phyloP scores from a whole-genome alignment of 1,284 basidiomycete genomes.

The Schizopora paradoxa region DNA sequence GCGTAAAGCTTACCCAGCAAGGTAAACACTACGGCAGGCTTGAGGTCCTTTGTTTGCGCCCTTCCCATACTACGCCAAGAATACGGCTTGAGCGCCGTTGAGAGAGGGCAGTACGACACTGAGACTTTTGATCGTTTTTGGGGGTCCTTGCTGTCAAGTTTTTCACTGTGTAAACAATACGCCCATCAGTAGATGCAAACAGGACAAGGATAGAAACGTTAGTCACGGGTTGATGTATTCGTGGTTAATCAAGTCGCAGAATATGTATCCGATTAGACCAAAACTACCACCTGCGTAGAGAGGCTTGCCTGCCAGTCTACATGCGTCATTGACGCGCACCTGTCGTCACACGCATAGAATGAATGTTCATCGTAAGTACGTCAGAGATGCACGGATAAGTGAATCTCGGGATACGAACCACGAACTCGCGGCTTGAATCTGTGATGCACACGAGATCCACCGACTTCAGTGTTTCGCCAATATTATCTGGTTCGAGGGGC shows the following conservation, averaged over 20 bases:
- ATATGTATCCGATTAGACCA: constrained; percentile 91
- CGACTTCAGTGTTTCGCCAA: constrained; percentile 53
- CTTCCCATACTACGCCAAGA: constrained; percentile 67
- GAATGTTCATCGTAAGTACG: background rate
- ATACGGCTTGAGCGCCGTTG: constrained; percentile 55
- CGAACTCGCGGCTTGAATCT: constrained; percentile 58
- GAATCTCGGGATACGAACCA: constrained; percentile 9
- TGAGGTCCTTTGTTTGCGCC: constrained; percentile 72
- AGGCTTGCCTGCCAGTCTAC: constrained; percentile 64
- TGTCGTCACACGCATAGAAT: too few species aligned
- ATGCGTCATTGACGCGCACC: constrained; percentile 74
- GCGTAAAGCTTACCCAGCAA: constrained; percentile 54
- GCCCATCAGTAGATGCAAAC: background rate
- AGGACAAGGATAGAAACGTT: constrained; percentile 10
- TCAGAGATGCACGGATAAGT: background rate
- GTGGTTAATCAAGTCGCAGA: constrained; percentile 85
- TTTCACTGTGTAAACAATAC: constrained; percentile 20
- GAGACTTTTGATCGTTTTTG: constrained; percentile 60
- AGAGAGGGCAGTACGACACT: constrained; percentile 60
- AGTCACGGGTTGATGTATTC: constrained; percentile 80
- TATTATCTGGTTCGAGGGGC: constrained; percentile 38
- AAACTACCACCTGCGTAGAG: constrained; percentile 89
- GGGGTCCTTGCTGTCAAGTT: constrained; percentile 48
- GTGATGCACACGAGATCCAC: constrained; percentile 85
- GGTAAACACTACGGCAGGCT: constrained; percentile 65